Evolutionary conservation across 192 early-diverging fungal species (phyloP).

Genomic region (Entomortierella beljakovae): DNA sequence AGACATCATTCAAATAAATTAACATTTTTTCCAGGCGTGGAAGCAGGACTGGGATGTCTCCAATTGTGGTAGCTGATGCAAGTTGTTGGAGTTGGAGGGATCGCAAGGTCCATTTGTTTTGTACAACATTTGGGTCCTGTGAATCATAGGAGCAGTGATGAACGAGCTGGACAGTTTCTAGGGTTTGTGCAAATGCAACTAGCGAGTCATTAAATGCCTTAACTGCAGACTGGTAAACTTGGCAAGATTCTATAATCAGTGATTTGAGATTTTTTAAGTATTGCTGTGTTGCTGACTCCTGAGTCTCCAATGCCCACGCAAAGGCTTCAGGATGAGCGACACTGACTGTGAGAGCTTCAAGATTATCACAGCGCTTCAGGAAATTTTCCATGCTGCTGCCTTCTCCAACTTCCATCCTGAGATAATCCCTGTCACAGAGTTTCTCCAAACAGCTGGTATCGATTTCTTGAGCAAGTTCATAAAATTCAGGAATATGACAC

Average conservation of each 20-base stretch:
- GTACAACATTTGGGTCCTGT: not conserved
- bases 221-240: not conserved
- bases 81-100: not conserved
- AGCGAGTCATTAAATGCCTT: conserved; percentile 13
- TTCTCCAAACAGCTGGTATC: not conserved
- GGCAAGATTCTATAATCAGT: not conserved
- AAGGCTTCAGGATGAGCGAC: not conserved
- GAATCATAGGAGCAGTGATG: not conserved
- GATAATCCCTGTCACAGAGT: not conserved
- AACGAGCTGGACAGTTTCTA: not conserved
- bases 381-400: conserved; percentile 8
- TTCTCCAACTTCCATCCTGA: conserved; percentile 6
- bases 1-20: not conserved
- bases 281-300: too few relatives aligned
- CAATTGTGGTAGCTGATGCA: not conserved
- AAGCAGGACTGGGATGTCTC: not conserved
- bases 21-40: not conserved
- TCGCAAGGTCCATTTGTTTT: too few relatives aligned
- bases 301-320: conserved; percentile 9
- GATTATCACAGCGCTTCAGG: conserved; percentile 5
- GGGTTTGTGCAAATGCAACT: conserved; percentile 3
- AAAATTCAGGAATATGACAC: too few relatives aligned
- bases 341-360: not conserved
- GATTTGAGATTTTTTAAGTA: not conserved
- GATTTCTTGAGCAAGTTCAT: too few relatives aligned